A percentile compares a stretch with the other conserved stretches of the same genome.
These are phyloP conservation scores for Lasiosphaeris hirsuta DNA, from an alignment of 495 filamentous ascomycete species.

Conservation along the genomic window DNA sequence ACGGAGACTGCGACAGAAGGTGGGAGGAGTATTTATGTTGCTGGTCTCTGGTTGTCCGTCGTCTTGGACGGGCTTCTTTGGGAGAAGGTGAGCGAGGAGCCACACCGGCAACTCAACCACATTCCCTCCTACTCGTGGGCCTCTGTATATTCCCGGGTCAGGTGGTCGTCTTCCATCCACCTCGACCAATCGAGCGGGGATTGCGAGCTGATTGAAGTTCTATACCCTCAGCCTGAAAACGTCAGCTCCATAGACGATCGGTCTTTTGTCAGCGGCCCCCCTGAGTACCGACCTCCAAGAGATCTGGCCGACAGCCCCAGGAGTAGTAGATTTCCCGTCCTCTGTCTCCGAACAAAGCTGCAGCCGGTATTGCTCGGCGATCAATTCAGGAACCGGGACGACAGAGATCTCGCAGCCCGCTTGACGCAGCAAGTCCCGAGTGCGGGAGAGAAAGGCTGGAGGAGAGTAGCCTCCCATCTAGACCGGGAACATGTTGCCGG, in stretches of 20 bases:
- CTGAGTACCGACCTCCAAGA: background rate
- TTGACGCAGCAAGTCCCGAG: background rate
- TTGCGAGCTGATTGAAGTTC: background rate
- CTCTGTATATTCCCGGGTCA: constrained; percentile 7
- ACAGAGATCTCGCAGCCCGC: background rate
- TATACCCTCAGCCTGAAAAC: too few species aligned
- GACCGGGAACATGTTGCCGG: constrained; percentile 10
- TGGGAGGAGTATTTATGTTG: background rate
- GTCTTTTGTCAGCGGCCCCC: background rate
- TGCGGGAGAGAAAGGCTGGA: background rate
- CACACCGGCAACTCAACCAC: background rate
- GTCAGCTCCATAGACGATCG: too few species aligned
- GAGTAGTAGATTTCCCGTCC: constrained; percentile 6
- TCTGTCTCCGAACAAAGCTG: constrained; percentile 9
- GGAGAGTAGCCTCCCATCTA: constrained; percentile 10
- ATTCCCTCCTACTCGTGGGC: constrained; percentile 17
- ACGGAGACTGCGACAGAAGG: background rate
- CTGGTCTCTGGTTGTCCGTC: constrained; percentile 3
- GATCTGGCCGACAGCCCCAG: background rate
- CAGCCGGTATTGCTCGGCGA: constrained; percentile 11
- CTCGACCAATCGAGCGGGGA: background rate
- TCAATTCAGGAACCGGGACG: background rate
- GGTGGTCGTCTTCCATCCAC: background rate
- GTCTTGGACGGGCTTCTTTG: constrained; percentile 4
- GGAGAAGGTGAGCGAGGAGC: background rate